Base-by-base conservation (phyloP, 2,329 filamentous ascomycete genomes). In the Fusarium mexicanum region DNA sequence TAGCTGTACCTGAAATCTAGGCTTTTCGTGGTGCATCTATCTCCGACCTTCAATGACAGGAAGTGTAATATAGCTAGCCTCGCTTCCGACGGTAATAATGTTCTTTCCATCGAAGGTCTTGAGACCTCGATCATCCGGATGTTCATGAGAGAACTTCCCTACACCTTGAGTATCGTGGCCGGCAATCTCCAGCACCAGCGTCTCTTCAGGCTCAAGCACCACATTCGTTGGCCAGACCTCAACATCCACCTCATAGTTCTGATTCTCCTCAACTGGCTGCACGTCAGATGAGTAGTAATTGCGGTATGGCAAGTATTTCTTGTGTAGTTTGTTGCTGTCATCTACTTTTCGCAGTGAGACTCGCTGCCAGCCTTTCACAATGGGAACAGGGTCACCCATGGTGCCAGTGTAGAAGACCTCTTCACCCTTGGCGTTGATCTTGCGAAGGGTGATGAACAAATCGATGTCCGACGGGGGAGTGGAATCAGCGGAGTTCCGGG, bases 201-300 rank as follows among this genome's bases (percentile, higher is more conserved):
- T 85, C 0, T 84, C 87, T 0, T 88, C 88, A 37, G 78, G 76
- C 37, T 80, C 78, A 12, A 80, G 81, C 6, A 91, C 81, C 0
- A 91, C 88, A 64, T 89, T 90, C 0, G 90, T 91, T 1, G 90
- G 89, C 90, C 90, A 92, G 1, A 92, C 79, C 78, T 92, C 90
- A 1, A 92, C 83, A 68, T 92, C 90, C 2, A 91, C 88, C 0
- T 78, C 80, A 75, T 92, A 92, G 0, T 90, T 83, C 65, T 89
- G 86, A 0, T 86, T 87, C 0, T 84, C 81, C 40, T 86, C 83
- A 8, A 92, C 89, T 1, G 85, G 83, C 53, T 84, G 84, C 4
- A 89, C 86, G 64, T 91, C 90, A 0, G 82, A 87, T 40, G 85
- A 87, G 35, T 85, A 82, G 77, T 92, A 92, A 53, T 91, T 86